These are phyloP conservation scores for Porphyrellus cyaneotinctus DNA, from an alignment of 768 basidiomycete genomes.

Conservation along the genomic window DNA sequence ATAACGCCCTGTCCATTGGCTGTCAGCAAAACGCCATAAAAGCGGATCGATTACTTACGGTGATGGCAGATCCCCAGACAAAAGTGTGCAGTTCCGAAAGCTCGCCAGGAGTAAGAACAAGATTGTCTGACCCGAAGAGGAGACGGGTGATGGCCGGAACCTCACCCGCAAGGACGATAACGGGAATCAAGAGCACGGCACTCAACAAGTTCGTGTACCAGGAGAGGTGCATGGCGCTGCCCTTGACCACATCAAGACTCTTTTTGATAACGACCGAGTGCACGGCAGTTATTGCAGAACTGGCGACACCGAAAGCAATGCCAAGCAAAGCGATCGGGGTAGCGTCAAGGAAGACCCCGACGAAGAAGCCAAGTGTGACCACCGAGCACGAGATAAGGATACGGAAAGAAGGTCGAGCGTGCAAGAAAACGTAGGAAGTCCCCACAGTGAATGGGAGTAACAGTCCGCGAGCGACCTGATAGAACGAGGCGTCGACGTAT, in stretches of 20 bases:
- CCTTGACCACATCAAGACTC: conserved; percentile 72
- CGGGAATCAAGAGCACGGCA: conserved; percentile 64
- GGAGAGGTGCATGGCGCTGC: conserved; percentile 78
- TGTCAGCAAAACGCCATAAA: conserved; percentile 1
- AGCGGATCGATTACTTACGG: conserved; percentile 42
- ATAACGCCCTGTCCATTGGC: conserved; percentile 58
- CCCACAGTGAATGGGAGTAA: conserved; percentile 90
- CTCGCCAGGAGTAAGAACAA: conserved; percentile 35
- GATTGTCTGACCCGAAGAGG: conserved; percentile 45
- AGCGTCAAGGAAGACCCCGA: conserved; percentile 79
- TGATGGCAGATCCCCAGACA: conserved; percentile 73
- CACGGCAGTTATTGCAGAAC: conserved; percentile 80
- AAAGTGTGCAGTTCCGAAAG: conserved; percentile 59
- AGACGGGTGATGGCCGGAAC: conserved; percentile 57
- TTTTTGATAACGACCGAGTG: conserved; percentile 96
- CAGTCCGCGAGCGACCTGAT: conserved; percentile 92
- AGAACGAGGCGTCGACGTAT: conserved; percentile 93
- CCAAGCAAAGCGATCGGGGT: conserved; percentile 58
- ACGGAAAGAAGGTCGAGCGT: conserved; percentile 67
- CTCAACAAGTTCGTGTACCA: conserved; percentile 92
- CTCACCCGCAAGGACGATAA: conserved; percentile 76
- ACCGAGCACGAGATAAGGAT: conserved; percentile 73
- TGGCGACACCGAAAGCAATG: conserved; percentile 75
- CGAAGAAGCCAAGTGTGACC: conserved; percentile 91
- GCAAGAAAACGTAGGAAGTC: conserved; percentile 78